Evolutionary conservation across 176 grass and related monocot species (phyloP).

Genomic region (Sorghum bicolor): DNA sequence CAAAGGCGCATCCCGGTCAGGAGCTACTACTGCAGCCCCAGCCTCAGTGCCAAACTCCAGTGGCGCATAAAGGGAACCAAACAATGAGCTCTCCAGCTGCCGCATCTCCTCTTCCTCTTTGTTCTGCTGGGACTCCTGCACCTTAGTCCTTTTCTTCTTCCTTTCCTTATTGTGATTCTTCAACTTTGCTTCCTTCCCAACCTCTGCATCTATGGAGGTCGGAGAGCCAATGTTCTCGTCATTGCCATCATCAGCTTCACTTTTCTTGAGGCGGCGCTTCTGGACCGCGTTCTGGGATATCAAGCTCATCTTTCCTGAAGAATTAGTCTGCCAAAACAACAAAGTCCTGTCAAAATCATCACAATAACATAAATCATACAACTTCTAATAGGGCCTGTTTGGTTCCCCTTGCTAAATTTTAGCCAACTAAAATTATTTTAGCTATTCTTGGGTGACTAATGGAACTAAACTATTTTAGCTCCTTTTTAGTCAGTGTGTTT

Average conservation of each 20-base stretch:
- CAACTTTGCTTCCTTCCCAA: slow-evolving; percentile 22
- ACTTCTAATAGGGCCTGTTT: too few species aligned
- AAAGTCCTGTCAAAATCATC: neutral
- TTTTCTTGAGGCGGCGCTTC: slow-evolving; percentile 29
- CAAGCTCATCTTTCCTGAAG: slow-evolving; percentile 50
- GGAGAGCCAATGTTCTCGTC: slow-evolving; percentile 6
- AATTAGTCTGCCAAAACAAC: slow-evolving; percentile 1
- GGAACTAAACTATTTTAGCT: too few species aligned
- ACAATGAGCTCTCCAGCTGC: slow-evolving; percentile 55
- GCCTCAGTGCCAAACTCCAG: slow-evolving; percentile 55
- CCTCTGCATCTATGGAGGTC: neutral
- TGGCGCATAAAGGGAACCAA: slow-evolving; percentile 45
- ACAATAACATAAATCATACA: neutral
- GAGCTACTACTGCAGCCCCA: neutral
- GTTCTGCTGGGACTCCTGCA: slow-evolving; percentile 7
- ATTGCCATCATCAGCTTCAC: slow-evolving; percentile 10
- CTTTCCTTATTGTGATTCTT: slow-evolving; percentile 18
- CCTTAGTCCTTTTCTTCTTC: slow-evolving; percentile 47
- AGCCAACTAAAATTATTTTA: too few species aligned
- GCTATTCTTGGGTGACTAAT: too few species aligned
- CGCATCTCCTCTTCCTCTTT: slow-evolving; percentile 53
- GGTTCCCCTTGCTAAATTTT: too few species aligned
- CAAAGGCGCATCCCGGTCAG: slow-evolving; percentile 22
- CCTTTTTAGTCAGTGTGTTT: too few species aligned
- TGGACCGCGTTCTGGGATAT: slow-evolving; percentile 52